These are phyloP conservation scores for Trametes cinnabarina DNA, from an alignment of 768 basidiomycete species.

Conservation along the genomic window DNA sequence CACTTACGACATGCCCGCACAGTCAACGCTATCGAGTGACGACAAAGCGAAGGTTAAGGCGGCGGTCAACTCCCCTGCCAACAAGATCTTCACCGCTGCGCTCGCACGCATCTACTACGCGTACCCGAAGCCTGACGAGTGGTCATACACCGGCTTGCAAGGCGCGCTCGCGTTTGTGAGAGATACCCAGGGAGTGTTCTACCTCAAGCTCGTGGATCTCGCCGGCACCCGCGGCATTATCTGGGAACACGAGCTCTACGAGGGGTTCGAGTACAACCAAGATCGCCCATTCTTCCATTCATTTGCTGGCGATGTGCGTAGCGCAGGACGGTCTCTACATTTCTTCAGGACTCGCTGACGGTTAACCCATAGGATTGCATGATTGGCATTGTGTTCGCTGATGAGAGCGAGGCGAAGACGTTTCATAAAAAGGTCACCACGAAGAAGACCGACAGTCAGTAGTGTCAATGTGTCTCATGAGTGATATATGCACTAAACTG, in stretches of 20 bases:
- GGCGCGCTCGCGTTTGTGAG: conserved; percentile 77
- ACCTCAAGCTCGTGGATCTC: conserved; percentile 82
- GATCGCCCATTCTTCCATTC: conserved; percentile 92
- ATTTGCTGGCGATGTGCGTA: conserved; percentile 88
- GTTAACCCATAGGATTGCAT: conserved; percentile 66
- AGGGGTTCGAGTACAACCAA: conserved; percentile 73
- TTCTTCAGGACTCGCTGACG: too few species aligned
- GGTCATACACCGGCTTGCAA: conserved; percentile 86
- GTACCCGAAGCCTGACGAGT: conserved; percentile 67
- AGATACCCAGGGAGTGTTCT: conserved; percentile 55
- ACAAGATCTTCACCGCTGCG: conserved; percentile 82
- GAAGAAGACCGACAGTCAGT: conserved; percentile 47
- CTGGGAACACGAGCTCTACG: conserved; percentile 92
- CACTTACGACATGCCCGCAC: conserved; percentile 58
- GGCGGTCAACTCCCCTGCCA: conserved; percentile 49
- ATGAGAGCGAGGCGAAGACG: conserved; percentile 78
- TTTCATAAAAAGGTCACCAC: conserved; percentile 82
- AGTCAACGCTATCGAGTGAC: conserved; percentile 63
- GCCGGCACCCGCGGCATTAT: conserved; percentile 80
- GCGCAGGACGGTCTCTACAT: too few species aligned
- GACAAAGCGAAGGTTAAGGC: conserved; percentile 79
- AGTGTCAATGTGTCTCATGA: not conserved
- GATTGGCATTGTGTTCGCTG: conserved; percentile 88
- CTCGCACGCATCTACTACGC: conserved; percentile 91
- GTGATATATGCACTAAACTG: not conserved